These are phyloP conservation scores for Xylaria intraflava DNA, from an alignment of 495 filamentous ascomycete genomes.

Conservation along the genomic window DNA sequence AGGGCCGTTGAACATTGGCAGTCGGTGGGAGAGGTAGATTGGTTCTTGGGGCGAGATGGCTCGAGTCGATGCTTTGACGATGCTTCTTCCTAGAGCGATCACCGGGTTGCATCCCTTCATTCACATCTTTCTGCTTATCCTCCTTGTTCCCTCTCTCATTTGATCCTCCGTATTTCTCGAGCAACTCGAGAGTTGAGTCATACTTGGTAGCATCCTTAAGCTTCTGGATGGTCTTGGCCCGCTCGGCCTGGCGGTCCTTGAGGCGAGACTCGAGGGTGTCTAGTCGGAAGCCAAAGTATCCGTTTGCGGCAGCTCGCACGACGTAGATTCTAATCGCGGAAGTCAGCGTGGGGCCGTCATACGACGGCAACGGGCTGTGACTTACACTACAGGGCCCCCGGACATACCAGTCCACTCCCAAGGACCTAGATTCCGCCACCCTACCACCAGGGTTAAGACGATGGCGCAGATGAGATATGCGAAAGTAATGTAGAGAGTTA, in stretches of 20 bases:
- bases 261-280: conserved; percentile 58
- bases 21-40: conserved; percentile 70
- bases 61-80: conserved; percentile 14
- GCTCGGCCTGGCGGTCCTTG: conserved; percentile 66
- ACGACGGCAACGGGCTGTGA: neutral
- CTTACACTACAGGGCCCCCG: conserved; percentile 73
- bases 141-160: conserved; percentile 41
- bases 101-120: conserved; percentile 11
- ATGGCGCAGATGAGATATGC: conserved; percentile 81
- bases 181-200: conserved; percentile 83
- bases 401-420: conserved; percentile 69
- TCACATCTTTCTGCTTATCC: conserved; percentile 28
- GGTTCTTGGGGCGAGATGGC: conserved; percentile 39
- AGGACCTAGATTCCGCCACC: conserved; percentile 71
- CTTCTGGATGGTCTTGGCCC: conserved; percentile 82
- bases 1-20: conserved; percentile 64
- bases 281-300: conserved; percentile 79
- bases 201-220: conserved; percentile 92
- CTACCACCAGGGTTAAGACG: conserved; percentile 73
- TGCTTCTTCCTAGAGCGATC: conserved; percentile 16
- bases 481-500: conserved; percentile 83
- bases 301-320: conserved; percentile 51
- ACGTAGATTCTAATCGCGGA: conserved; percentile 54
- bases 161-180: conserved; percentile 85
- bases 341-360: conserved; percentile 15